Evolutionary conservation across 139 green algal species (phyloP).

Genomic region (Haematococcus sp.): DNA sequence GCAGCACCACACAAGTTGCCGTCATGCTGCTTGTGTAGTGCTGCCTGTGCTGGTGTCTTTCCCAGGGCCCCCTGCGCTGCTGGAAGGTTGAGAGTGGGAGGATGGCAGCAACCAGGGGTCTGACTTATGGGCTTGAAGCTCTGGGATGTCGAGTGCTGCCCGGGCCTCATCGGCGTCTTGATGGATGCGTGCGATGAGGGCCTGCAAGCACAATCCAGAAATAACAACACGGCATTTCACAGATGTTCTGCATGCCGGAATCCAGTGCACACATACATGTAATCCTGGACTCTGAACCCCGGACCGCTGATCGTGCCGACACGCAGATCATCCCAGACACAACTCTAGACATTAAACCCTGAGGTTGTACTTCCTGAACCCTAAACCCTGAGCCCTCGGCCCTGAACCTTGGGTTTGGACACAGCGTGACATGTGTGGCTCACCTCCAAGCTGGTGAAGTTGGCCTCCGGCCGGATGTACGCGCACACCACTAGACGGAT

Average conservation of each 20-base stretch:
- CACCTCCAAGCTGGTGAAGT: constrained; percentile 68
- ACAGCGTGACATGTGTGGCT: background rate
- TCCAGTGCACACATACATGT: background rate
- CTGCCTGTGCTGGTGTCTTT: too few species aligned
- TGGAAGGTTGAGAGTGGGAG: too few species aligned
- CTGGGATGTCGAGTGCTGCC: constrained; percentile 46
- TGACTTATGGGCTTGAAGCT: constrained; percentile 17
- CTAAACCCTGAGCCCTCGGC: too few species aligned
- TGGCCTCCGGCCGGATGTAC: constrained; percentile 89
- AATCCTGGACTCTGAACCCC: background rate
- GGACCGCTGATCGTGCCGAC: too few species aligned
- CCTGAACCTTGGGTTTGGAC: background rate
- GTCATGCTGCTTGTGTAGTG: too few species aligned
- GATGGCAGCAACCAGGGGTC: constrained; percentile 53
- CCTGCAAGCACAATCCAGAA: constrained; percentile 49
- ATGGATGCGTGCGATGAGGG: constrained; percentile 76
- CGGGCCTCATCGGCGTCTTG: constrained; percentile 61
- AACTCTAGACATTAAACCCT: background rate
- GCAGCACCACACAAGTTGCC: too few species aligned
- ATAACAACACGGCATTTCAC: background rate
- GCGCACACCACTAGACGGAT: constrained; percentile 69
- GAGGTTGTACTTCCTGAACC: background rate
- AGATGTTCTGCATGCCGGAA: background rate
- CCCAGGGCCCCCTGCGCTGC: too few species aligned
- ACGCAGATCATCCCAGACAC: too few species aligned